phyloP scores from a whole-genome alignment of 1,284 basidiomycete species.

The Pseudozyma tsukubaensis region DNA sequence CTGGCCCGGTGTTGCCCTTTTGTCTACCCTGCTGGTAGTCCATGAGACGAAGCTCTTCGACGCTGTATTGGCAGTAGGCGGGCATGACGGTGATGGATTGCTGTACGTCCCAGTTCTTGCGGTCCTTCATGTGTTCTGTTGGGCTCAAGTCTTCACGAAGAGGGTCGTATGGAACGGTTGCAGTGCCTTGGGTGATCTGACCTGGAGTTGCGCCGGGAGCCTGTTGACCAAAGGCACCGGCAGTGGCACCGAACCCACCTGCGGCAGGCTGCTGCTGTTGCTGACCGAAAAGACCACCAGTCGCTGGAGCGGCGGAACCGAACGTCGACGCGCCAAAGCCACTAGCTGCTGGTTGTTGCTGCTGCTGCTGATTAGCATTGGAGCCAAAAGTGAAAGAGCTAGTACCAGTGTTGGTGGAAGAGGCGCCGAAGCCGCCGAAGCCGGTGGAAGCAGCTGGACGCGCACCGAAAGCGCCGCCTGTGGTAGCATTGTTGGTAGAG shows the following conservation, averaged over 20 bases:
- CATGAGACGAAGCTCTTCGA: slow-evolving; percentile 60
- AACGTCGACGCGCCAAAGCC: slow-evolving; percentile 52
- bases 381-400: slow-evolving; percentile 54
- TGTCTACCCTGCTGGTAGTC: slow-evolving; percentile 60
- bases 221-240: slow-evolving; percentile 42
- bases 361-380: slow-evolving; percentile 32
- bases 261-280: slow-evolving; percentile 45
- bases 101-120: slow-evolving; percentile 61
- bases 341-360: slow-evolving; percentile 36
- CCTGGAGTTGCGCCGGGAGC: slow-evolving; percentile 23
- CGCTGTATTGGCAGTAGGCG: slow-evolving; percentile 55
- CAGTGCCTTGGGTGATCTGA: slow-evolving; percentile 59
- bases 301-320: slow-evolving; percentile 21
- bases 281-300: slow-evolving; percentile 53
- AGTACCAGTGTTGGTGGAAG: slow-evolving; percentile 26
- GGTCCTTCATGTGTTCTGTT: slow-evolving; percentile 58
- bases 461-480: slow-evolving; percentile 52
- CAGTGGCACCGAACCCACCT: slow-evolving; percentile 44
- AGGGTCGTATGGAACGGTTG: slow-evolving; percentile 57
- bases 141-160: slow-evolving; percentile 57
- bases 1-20: slow-evolving; percentile 57
- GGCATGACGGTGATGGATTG: slow-evolving; percentile 61
- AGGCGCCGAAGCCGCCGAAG: slow-evolving; percentile 58
- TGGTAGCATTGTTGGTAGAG: slow-evolving; percentile 44
- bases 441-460: slow-evolving; percentile 52